These are phyloP conservation scores for Vararia minispora DNA, from an alignment of 768 basidiomycete species.

Conservation along the genomic window DNA sequence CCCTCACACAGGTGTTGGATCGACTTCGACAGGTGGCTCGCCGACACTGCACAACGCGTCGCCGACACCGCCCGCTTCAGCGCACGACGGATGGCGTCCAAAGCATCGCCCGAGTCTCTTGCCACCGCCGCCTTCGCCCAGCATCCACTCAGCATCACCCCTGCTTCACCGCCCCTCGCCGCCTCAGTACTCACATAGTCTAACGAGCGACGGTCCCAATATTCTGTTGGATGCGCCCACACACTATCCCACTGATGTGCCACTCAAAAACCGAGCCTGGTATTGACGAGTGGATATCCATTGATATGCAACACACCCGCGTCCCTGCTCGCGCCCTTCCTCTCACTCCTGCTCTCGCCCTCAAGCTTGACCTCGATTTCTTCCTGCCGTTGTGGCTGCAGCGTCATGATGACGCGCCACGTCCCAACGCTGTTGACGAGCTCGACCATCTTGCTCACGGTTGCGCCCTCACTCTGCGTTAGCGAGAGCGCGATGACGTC, in stretches of 20 bases:
- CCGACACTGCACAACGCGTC: too few relatives aligned
- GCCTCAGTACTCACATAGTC: too few relatives aligned
- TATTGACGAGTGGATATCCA: slow-evolving; percentile 66
- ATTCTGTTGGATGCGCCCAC: too few relatives aligned
- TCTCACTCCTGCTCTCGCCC: slow-evolving; percentile 17
- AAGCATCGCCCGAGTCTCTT: slow-evolving; percentile 21
- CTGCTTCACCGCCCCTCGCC: slow-evolving; percentile 31
- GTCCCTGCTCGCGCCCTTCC: slow-evolving; percentile 20
- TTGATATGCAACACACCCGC: slow-evolving; percentile 59
- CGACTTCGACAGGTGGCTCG: too few relatives aligned
- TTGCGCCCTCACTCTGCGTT: slow-evolving; percentile 36
- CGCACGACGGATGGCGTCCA: slow-evolving; percentile 18
- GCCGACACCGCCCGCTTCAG: background rate
- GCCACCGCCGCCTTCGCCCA: slow-evolving; percentile 20
- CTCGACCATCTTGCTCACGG: slow-evolving; percentile 45
- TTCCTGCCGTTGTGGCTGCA: slow-evolving; percentile 27
- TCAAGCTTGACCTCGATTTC: slow-evolving; percentile 3
- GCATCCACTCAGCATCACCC: slow-evolving; percentile 22
- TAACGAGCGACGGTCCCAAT: too few relatives aligned
- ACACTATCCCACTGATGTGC: too few relatives aligned
- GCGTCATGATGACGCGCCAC: slow-evolving; percentile 39
- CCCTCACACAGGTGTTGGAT: too few relatives aligned
- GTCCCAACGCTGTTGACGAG: slow-evolving; percentile 33
- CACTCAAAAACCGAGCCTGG: too few relatives aligned
- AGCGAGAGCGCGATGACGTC: slow-evolving; percentile 53